phyloP scores from a whole-genome alignment of 1,284 basidiomycete species.

The Puccinia coronata region DNA sequence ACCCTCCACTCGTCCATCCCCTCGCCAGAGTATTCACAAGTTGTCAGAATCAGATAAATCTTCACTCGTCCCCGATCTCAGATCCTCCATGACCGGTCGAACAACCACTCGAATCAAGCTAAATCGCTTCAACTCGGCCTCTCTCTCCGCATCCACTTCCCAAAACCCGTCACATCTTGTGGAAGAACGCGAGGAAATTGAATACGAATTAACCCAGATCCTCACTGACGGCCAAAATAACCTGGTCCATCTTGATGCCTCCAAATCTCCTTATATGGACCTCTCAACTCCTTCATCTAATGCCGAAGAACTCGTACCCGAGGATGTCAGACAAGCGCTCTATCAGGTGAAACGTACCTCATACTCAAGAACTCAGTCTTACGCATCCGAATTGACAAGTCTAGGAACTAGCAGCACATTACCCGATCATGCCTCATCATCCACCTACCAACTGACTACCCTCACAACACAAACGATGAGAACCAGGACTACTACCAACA shows the following conservation, averaged over 20 bases:
- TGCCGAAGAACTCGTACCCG: background rate
- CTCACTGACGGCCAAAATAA: background rate
- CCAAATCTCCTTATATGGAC: background rate
- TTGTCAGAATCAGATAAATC: constrained; percentile 2
- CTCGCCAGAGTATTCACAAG: constrained; percentile 18
- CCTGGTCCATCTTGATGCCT: background rate
- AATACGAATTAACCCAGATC: constrained; percentile 18
- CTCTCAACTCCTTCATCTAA: background rate
- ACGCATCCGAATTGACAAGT: background rate
- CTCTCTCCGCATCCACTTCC: background rate
- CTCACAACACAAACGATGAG: background rate
- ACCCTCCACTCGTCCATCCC: background rate
- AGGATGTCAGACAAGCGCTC: constrained; percentile 5
- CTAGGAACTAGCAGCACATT: background rate
- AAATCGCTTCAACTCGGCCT: background rate
- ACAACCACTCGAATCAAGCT: background rate
- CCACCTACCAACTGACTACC: constrained; percentile 19
- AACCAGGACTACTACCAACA: constrained; percentile 8
- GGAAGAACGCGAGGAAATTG: constrained; percentile 13
- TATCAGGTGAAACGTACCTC: constrained; percentile 20
- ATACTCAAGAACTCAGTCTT: constrained; percentile 4
- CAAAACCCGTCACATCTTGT: background rate
- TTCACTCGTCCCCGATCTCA: constrained; percentile 3
- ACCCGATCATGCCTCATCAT: background rate
- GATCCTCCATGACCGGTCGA: background rate